These are phyloP conservation scores for Thelephora terrestris DNA, from an alignment of 1,284 basidiomycete species.

Conservation along the genomic window DNA sequence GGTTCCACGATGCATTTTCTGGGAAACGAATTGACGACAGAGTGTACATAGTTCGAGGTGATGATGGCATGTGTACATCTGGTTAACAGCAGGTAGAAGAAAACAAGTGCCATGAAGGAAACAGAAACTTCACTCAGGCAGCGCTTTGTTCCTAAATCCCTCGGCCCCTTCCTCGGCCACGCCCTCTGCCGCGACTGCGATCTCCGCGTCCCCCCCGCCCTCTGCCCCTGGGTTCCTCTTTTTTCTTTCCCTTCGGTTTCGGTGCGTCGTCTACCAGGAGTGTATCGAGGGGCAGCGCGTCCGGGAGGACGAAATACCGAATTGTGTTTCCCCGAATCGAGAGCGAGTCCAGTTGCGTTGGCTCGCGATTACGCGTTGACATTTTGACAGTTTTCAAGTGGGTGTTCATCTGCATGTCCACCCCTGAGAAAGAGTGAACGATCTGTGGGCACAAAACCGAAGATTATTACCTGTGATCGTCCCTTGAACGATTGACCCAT, in stretches of 20 bases:
- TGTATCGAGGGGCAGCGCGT: slow-evolving; percentile 93
- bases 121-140: no score
- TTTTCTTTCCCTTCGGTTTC: slow-evolving; percentile 86
- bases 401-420: slow-evolving; percentile 97
- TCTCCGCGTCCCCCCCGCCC: slow-evolving; percentile 32
- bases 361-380: slow-evolving; percentile 83
- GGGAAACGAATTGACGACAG: no score
- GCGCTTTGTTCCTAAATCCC: slow-evolving; percentile 24
- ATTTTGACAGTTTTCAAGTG: slow-evolving; percentile 97
- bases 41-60: no score
- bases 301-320: slow-evolving; percentile 92
- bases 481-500: slow-evolving; percentile 91
- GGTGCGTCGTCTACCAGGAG: slow-evolving; percentile 96
- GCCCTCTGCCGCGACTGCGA: slow-evolving; percentile 25
- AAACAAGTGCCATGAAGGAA: no score
- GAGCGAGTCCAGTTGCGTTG: slow-evolving; percentile 72
- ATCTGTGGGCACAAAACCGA: slow-evolving; percentile 1
- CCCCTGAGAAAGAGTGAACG: slow-evolving; percentile 41
- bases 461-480: slow-evolving; percentile 82
- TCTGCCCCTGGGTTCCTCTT: slow-evolving; percentile 59
- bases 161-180: slow-evolving; percentile 38
- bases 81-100: no score
- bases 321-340: slow-evolving; percentile 91
- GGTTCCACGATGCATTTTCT: no score
- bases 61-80: no score